Evolutionary conservation across 1,284 basidiomycete species (phyloP).

Genomic region (Agroathelia rolfsii): DNA sequence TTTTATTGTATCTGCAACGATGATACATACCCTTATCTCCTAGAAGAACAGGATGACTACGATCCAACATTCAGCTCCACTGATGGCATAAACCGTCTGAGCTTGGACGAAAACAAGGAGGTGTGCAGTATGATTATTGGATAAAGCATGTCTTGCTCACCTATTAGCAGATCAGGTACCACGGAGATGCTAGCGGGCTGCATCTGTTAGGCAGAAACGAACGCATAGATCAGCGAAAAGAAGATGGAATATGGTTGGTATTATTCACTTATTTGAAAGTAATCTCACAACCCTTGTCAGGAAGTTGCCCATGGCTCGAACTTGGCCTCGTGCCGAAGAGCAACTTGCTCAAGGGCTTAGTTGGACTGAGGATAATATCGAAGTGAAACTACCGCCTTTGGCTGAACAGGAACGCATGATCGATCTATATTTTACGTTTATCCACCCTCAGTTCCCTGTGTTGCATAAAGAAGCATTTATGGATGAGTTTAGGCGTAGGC

Average conservation of each 20-base stretch:
- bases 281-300: too few species aligned
- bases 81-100: conserved; percentile 73
- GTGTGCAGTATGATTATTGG: conserved; percentile 17
- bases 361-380: conserved; percentile 28
- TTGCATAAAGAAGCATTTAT: conserved; percentile 64
- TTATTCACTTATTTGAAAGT: neutral
- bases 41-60: too few species aligned
- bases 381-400: conserved; percentile 38
- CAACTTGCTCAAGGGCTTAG: conserved; percentile 21
- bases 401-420: conserved; percentile 59
- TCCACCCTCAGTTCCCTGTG: conserved; percentile 67
- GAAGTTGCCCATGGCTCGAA: conserved; percentile 73
- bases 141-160: neutral
- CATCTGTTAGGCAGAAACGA: conserved; percentile 62
- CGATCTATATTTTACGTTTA: conserved; percentile 68
- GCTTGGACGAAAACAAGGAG: conserved; percentile 75
- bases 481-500: conserved; percentile 43
- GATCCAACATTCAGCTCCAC: conserved; percentile 10
- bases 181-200: conserved; percentile 73
- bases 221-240: conserved; percentile 52
- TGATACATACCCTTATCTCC: conserved; percentile 18
- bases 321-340: conserved; percentile 62
- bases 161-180: conserved; percentile 47
- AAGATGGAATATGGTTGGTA: conserved; percentile 69
- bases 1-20: conserved; percentile 10